Conservation (phyloP, 805 yeast genomes). For the Pichia ethanolica region DNA sequence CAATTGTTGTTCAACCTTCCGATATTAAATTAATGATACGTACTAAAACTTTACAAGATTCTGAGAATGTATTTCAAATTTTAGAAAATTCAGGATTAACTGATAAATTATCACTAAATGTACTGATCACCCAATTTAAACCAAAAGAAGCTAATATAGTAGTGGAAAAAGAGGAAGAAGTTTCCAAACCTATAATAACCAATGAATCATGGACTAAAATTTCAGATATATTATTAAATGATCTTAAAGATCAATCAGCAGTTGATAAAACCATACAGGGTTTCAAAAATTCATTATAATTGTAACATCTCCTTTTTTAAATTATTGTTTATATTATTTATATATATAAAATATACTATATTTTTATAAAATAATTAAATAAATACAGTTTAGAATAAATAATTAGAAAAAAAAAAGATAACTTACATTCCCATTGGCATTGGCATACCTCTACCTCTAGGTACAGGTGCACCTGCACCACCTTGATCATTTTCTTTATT, state of each 20-base stretch:
- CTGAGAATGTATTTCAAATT: slow-evolving; percentile 24
- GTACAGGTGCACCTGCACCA: slow-evolving; percentile 18
- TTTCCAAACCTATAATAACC: not conserved
- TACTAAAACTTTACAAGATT: slow-evolving; percentile 44
- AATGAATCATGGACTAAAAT: slow-evolving; percentile 9
- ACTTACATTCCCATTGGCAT: slow-evolving; percentile 15
- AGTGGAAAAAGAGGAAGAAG: not conserved
- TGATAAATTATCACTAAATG: slow-evolving; percentile 10
- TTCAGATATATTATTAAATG: slow-evolving; percentile 3
- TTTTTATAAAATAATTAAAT: too few relatives aligned
- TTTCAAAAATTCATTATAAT: slow-evolving; percentile 3
- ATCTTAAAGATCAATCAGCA: slow-evolving; percentile 1
- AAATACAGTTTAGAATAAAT: too few relatives aligned
- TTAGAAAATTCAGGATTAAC: slow-evolving; percentile 1
- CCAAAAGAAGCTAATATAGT: not conserved
- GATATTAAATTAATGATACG: slow-evolving; percentile 42
- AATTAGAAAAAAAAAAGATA: not conserved
- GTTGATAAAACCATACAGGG: not conserved
- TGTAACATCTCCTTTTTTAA: not conserved
- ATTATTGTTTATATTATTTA: too few relatives aligned
- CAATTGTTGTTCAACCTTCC: slow-evolving; percentile 21
- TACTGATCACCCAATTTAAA: slow-evolving; percentile 10
- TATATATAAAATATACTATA: too few relatives aligned
- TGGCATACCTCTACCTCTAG: slow-evolving; percentile 68
- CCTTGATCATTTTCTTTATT: slow-evolving; percentile 52